phyloP scores from a whole-genome alignment of 108 stramenopile species.

The Skeletonema tropicum region DNA sequence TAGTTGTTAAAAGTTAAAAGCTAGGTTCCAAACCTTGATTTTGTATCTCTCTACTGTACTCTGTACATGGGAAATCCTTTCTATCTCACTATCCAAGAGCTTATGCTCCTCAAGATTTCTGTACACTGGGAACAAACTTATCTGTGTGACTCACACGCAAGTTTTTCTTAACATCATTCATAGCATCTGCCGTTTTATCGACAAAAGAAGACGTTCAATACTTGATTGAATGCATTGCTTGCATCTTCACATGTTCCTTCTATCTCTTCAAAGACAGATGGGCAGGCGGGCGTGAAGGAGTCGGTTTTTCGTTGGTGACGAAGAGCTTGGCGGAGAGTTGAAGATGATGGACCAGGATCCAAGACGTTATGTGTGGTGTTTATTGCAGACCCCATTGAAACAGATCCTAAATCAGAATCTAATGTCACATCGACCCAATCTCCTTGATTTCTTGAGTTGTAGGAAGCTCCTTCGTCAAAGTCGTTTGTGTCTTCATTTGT shows the following conservation, averaged over 20 bases:
- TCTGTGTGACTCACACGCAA: neutral
- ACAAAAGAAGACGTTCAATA: constrained; percentile 34
- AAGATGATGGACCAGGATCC: neutral
- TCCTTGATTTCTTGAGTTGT: neutral
- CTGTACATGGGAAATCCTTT: neutral
- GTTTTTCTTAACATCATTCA: neutral
- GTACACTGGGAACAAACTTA: neutral
- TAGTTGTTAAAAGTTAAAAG: too few species aligned
- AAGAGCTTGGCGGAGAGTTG: neutral
- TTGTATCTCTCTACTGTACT: too few species aligned
- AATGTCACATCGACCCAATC: neutral
- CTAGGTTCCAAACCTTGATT: too few species aligned
- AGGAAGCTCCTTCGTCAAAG: neutral
- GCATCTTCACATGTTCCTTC: constrained; percentile 18
- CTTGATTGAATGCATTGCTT: constrained; percentile 20
- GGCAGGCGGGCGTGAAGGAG: neutral
- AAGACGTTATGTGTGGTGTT: neutral
- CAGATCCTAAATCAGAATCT: neutral
- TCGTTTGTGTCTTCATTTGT: neutral
- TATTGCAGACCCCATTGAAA: neutral
- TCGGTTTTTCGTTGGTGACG: neutral
- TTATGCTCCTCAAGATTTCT: neutral
- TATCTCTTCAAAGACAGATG: neutral
- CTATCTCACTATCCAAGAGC: too few species aligned
- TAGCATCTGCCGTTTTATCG: constrained; percentile 21